Evolutionary conservation across 345 rosid genomes (phyloP).

Genomic region (Euphorbia tirucalli): DNA sequence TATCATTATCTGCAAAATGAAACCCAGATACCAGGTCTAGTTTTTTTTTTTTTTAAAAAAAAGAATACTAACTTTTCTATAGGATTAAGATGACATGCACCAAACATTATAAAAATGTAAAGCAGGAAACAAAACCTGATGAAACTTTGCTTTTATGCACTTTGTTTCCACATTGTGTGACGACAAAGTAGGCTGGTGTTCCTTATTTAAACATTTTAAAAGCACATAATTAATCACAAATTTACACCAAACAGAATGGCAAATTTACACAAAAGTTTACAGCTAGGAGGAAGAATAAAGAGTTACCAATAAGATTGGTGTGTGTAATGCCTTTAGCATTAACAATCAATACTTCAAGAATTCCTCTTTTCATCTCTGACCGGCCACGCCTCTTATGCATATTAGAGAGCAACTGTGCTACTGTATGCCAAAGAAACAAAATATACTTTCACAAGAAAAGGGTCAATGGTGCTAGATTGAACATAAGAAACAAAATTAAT

Average conservation of each 20-base stretch:
- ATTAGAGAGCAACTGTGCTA: neutral
- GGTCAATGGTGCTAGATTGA: neutral
- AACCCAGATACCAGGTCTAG: too few relatives aligned
- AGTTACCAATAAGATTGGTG: slow-evolving; percentile 60
- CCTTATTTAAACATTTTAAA: slow-evolving; percentile 33
- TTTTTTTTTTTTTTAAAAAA: too few relatives aligned
- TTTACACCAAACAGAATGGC: neutral
- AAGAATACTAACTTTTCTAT: too few relatives aligned
- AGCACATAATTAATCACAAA: too few relatives aligned
- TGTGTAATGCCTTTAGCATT: slow-evolving; percentile 74
- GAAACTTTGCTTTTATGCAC: slow-evolving; percentile 63
- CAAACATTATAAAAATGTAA: too few relatives aligned
- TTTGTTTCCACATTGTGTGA: slow-evolving; percentile 61
- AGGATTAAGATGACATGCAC: too few relatives aligned
- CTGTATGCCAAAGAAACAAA: neutral
- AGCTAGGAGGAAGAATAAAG: slow-evolving; percentile 6
- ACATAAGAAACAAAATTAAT: neutral
- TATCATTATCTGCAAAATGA: slow-evolving; percentile 45
- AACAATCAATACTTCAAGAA: slow-evolving; percentile 73
- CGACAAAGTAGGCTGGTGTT: slow-evolving; percentile 54
- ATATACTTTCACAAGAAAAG: too few relatives aligned
- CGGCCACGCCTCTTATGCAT: neutral
- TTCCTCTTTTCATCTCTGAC: slow-evolving; percentile 50
- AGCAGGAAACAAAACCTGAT: slow-evolving; percentile 42
- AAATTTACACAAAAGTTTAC: too few relatives aligned